phyloP scores from a whole-genome alignment of 768 basidiomycete species.

The Leccinum variicolor region DNA sequence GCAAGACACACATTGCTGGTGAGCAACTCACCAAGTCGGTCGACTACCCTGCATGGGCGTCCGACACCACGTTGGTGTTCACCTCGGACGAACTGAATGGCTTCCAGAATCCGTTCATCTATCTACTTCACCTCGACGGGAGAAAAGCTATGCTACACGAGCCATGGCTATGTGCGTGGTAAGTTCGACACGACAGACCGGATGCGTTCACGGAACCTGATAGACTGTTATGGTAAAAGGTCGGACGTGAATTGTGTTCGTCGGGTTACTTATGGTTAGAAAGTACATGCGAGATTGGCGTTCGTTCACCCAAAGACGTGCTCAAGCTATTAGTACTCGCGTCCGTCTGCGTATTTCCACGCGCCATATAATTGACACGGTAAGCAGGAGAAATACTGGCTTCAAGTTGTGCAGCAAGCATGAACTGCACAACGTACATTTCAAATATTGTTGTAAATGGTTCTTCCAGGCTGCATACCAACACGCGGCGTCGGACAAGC shows the following conservation, averaged over 20 bases:
- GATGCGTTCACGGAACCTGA: neutral
- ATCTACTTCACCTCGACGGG: constrained; percentile 40
- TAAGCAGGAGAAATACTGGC: no score
- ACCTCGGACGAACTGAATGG: constrained; percentile 58
- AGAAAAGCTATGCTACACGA: constrained; percentile 64
- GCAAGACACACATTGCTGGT: constrained; percentile 49
- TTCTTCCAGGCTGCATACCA: no score
- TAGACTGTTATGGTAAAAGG: constrained; percentile 33
- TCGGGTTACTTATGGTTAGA: constrained; percentile 60
- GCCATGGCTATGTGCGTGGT: constrained; percentile 69
- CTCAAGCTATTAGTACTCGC: no score
- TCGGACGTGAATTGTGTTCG: constrained; percentile 74
- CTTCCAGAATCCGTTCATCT: constrained; percentile 61
- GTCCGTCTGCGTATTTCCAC: no score
- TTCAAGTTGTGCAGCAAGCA: no score
- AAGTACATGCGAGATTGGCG: constrained; percentile 44
- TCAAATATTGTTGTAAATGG: no score
- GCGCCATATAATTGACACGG: no score
- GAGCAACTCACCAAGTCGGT: constrained; percentile 46
- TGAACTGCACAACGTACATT: no score
- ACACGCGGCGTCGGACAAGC: no score
- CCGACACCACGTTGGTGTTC: constrained; percentile 55
- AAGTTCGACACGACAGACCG: constrained; percentile 5
- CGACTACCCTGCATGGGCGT: constrained; percentile 58
- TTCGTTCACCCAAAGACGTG: no score